Evolutionary conservation across 192 early-diverging fungal species (phyloP), one percentile per base, ranked within the genome.

Genomic region (Mortierella claussenii): DNA sequence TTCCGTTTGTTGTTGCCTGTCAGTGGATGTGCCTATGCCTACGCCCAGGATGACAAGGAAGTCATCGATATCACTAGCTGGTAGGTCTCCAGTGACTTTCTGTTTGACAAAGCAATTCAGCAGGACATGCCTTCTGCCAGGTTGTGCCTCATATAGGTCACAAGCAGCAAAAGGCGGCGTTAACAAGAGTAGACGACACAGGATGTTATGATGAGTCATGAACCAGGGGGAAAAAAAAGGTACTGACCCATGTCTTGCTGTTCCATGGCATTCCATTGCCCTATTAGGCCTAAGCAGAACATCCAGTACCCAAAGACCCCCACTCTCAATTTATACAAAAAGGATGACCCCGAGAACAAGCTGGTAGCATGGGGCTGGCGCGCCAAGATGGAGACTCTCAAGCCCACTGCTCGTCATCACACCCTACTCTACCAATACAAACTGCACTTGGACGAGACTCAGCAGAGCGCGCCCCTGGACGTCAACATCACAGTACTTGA

Each of bases 231-330:
- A 52, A 30, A 10, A 31, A 8, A 7, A 8, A 18, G 54, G n/a
- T n/a, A n/a, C n/a, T 37, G 13, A 23, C 18, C 23, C 24, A 9
- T 44, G 42, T 42, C 28, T 36, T 34, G 7, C 34, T 8, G n/a
- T 55, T 55, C 53, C 53, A 55, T 55, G 43, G 43, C n/a, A n/a
- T n/a, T n/a, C n/a, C n/a, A 49, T 4, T 21, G 26, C 37, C 26
- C 3, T 30, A 30, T 20, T 54, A 79, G 76, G 76, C 67, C 67
- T 1, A 69, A 64, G 37, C 75, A 78, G 40, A 63, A 60, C 31
- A 69, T 69, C 44, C 67, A 69, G 45, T 82, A 82, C 65, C 78
- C 78, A 47, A 82, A 82, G 46, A 80, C 79, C 20, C 81, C 81
- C 17, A 82, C 81, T 18, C 58, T 82, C 34, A 66, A 69, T 42